Evolutionary conservation across 805 yeast genomes (phyloP).

Genomic region (Zygosaccharomyces gambellarensis): DNA sequence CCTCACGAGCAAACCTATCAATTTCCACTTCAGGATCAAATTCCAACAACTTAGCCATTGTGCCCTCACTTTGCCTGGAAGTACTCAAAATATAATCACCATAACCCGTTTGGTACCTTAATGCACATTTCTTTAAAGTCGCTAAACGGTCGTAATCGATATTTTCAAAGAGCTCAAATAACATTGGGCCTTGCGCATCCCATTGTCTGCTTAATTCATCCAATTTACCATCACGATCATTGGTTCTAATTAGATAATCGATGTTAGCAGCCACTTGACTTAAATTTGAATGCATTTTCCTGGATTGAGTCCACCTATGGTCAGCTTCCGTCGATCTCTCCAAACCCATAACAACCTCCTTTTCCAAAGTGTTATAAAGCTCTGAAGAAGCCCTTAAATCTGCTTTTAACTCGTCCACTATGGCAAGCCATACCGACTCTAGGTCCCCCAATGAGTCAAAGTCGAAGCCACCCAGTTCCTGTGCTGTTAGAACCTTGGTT

Average conservation of each 20-base stretch:
- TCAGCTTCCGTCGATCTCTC: slow-evolving; percentile 50
- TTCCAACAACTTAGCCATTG: slow-evolving; percentile 60
- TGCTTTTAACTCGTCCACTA: slow-evolving; percentile 38
- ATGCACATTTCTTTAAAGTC: slow-evolving; percentile 59
- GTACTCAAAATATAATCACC: slow-evolving; percentile 47
- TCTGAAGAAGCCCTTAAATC: slow-evolving; percentile 50
- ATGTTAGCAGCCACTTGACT: slow-evolving; percentile 41
- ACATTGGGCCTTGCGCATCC: slow-evolving; percentile 73
- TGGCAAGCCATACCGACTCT: slow-evolving; percentile 42
- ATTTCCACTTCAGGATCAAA: slow-evolving; percentile 61
- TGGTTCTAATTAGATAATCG: slow-evolving; percentile 38
- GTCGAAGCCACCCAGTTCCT: slow-evolving; percentile 46
- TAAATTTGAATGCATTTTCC: slow-evolving; percentile 41
- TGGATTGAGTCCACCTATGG: slow-evolving; percentile 50
- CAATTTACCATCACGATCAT: slow-evolving; percentile 39
- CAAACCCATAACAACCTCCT: slow-evolving; percentile 53
- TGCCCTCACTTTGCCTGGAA: slow-evolving; percentile 52
- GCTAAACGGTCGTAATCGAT: slow-evolving; percentile 61
- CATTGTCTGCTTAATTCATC: slow-evolving; percentile 52
- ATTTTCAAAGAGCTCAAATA: slow-evolving; percentile 68
- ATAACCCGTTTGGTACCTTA: slow-evolving; percentile 58
- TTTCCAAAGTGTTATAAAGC: slow-evolving; percentile 43
- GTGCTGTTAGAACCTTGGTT: slow-evolving; percentile 40
- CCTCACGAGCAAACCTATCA: slow-evolving; percentile 46
- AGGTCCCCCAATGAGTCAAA: slow-evolving; percentile 46